Conservation (phyloP, 2,329 filamentous ascomycete species). For the Tolypocladium album region DNA sequence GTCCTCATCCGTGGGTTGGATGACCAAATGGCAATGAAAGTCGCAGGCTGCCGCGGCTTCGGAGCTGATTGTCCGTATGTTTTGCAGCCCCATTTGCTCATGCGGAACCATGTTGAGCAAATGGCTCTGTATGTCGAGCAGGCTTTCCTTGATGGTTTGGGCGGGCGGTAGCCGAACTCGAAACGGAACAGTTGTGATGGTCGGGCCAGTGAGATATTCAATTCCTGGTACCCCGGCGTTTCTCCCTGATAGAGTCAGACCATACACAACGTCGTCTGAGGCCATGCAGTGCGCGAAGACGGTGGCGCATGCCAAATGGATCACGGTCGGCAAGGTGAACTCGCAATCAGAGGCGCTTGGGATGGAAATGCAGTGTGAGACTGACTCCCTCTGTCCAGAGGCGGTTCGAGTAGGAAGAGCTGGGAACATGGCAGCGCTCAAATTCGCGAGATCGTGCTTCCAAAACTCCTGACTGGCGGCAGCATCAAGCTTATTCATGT, state of each 20-base stretch:
- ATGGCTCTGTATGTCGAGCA: constrained; percentile 1
- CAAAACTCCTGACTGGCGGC: neutral
- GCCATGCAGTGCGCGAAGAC: constrained; percentile 2
- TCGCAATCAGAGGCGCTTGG: constrained; percentile 14
- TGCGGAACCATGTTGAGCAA: constrained; percentile 1
- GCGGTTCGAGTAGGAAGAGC: neutral
- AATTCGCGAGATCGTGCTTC: neutral
- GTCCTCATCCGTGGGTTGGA: neutral
- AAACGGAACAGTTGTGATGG: constrained; percentile 10
- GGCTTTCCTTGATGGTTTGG: neutral
- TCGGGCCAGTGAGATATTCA: constrained; percentile 10
- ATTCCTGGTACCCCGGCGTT: constrained; percentile 4
- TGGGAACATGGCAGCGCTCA: constrained; percentile 1
- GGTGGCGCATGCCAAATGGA: constrained; percentile 4
- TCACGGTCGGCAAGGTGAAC: constrained; percentile 22
- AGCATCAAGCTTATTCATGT: neutral
- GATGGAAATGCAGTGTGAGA: neutral
- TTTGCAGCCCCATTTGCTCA: constrained; percentile 1
- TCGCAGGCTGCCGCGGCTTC: constrained; percentile 1
- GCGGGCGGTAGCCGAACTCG: neutral
- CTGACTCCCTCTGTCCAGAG: neutral
- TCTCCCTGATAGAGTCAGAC: constrained; percentile 3
- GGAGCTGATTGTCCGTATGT: neutral
- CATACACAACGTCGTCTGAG: constrained; percentile 4
- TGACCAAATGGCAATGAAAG: constrained; percentile 1